Evolutionary conservation across 371 early-diverging fungal species (phyloP), one percentile per base, ranked within the genome.

Genomic region (Apophysomyces trapeziformis): DNA sequence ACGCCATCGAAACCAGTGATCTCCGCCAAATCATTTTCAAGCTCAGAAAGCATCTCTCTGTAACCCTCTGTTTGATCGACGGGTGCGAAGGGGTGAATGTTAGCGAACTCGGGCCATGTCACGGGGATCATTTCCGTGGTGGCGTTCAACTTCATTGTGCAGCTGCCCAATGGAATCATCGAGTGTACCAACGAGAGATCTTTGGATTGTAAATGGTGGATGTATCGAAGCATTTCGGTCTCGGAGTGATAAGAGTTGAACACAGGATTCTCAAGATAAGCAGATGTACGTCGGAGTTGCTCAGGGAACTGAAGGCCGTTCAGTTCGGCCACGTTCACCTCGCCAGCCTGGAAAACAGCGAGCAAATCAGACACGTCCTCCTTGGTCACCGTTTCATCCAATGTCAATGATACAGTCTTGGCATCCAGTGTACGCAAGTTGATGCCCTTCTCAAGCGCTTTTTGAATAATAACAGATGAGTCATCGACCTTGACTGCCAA

Each of bases 71-170:
- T 90, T 80, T 97, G 97, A 64, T 94, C 92, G 35, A 80, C 73
- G 50, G 99, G 99, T 1, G 93, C 97, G 68, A 98, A 97, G 64
- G 99, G 99, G 80, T 98, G 99, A 61, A 98, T 90, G 77, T 90
- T 89, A 72, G 87, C 85, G 70, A 97, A 95, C 73, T 96, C 97
- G 39, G 97, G 96, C 95, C 96, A 96, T 38, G 99, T 96, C 56
- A 98, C 89, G 12, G 99, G 97, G 68, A 97, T 94, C 95, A 98
- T 96, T 80, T 97, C 97, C 32, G 96, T 92, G 37, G 98, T 96
- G 62, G 97, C 96, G 70, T 98, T 98, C 46, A 98, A 87, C 89
- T 98, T 97, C 99, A 98, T 98, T 60, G 99, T 98, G 85, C 99
- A 98, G 58, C 94, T 94, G 38, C 99, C 99, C 38, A 98, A 87